A percentile compares a stretch with the other conserved stretches of the same genome.
These are phyloP conservation scores for Tillandsia leiboldiana DNA, from an alignment of 176 grass and related monocot genomes.

Conservation along the genomic window DNA sequence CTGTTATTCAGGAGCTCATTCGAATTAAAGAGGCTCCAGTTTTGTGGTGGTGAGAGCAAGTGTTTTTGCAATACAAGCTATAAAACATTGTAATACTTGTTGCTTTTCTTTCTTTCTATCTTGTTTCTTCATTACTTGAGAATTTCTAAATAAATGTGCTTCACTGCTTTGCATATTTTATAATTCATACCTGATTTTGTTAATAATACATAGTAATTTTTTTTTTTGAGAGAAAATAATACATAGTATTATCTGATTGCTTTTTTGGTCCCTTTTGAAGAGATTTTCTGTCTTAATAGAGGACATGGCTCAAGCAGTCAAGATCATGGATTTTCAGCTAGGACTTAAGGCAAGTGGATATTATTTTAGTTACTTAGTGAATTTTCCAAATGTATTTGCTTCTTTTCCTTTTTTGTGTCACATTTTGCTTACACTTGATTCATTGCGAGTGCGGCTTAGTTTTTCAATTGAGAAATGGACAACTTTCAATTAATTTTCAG, in stretches of 20 bases:
- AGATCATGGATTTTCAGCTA: conserved; percentile 18
- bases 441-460: background rate
- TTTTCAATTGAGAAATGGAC: background rate
- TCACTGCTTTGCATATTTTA: too few species aligned
- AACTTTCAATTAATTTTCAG: background rate
- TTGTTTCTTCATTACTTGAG: too few species aligned
- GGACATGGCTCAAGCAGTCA: conserved; percentile 39
- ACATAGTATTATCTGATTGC: conserved; percentile 12
- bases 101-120: too few species aligned
- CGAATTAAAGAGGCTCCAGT: too few species aligned
- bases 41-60: too few species aligned
- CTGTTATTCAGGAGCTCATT: too few species aligned
- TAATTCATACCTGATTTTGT: too few species aligned
- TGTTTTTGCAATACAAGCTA: background rate
- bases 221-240: too few species aligned
- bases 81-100: too few species aligned
- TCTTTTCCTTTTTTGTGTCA: background rate
- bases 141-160: too few species aligned
- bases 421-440: background rate
- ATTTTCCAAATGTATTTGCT: background rate
- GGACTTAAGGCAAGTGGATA: conserved; percentile 45
- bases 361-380: background rate
- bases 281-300: conserved; percentile 51
- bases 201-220: background rate
- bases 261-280: conserved; percentile 35